Conservation (phyloP, 805 yeast species). For the Millerago galiae region DNA sequence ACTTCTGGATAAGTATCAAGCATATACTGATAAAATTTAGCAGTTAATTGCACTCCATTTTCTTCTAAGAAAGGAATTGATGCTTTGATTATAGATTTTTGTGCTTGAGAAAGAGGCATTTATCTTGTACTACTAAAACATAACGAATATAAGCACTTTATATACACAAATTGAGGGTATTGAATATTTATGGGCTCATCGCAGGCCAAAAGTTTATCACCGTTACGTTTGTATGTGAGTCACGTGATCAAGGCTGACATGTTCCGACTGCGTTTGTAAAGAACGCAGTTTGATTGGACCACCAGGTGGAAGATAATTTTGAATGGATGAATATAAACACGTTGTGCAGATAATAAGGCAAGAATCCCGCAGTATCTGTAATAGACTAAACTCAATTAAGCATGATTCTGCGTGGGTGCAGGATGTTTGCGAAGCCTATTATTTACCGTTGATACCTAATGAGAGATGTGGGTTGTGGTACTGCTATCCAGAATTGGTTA, state of each 20-base stretch:
- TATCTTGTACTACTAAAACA: background rate
- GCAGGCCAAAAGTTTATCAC: background rate
- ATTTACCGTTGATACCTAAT: slow-evolving; percentile 54
- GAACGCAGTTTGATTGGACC: background rate
- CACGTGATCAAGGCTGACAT: background rate
- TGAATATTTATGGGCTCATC: background rate
- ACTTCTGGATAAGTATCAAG: slow-evolving; percentile 46
- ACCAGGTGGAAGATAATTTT: background rate
- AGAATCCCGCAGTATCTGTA: slow-evolving; percentile 35
- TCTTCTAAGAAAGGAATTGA: slow-evolving; percentile 51
- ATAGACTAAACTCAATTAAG: slow-evolving; percentile 66
- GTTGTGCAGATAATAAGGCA: no score
- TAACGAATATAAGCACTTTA: background rate
- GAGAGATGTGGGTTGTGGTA: slow-evolving; percentile 91
- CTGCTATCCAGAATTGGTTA: slow-evolving; percentile 36
- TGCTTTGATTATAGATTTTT: slow-evolving; percentile 34
- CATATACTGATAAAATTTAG: slow-evolving; percentile 51
- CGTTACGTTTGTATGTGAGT: background rate
- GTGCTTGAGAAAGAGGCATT: slow-evolving; percentile 25
- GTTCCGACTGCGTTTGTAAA: no score
- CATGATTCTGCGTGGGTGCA: slow-evolving; percentile 51
- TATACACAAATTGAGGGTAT: background rate
- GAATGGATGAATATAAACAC: no score
- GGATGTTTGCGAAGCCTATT: slow-evolving; percentile 30
- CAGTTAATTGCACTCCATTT: slow-evolving; percentile 49